Conservation (phyloP, 768 basidiomycete genomes). For the Myochromella boudieri region DNA sequence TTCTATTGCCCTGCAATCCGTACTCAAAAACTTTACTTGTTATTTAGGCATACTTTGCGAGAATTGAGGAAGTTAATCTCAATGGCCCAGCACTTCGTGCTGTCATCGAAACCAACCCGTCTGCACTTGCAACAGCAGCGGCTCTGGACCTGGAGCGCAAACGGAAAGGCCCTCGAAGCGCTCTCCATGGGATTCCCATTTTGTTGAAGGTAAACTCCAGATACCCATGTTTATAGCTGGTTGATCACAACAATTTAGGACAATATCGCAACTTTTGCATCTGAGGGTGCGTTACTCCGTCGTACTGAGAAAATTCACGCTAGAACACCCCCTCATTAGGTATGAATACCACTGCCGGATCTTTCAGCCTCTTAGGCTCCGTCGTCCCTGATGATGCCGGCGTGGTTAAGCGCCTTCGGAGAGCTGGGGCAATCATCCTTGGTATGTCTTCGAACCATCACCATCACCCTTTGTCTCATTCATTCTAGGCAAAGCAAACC, state of each 20-base stretch:
- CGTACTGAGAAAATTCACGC: not conserved
- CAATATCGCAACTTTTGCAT: conserved; percentile 46
- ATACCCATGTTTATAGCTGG: too few relatives aligned
- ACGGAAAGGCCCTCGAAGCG: conserved; percentile 39
- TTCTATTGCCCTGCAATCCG: too few relatives aligned
- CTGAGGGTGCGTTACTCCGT: conserved; percentile 32
- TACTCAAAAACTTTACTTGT: too few relatives aligned
- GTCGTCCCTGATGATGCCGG: conserved; percentile 46
- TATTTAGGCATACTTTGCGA: conserved; percentile 58
- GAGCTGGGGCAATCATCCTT: conserved; percentile 45
- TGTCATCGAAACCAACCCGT: conserved; percentile 56
- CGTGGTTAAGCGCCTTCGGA: conserved; percentile 41
- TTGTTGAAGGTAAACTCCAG: conserved; percentile 49
- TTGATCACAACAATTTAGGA: too few relatives aligned
- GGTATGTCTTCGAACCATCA: conserved; percentile 25
- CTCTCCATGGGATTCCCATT: conserved; percentile 54
- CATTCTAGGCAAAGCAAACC: conserved; percentile 50
- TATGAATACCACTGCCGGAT: conserved; percentile 47
- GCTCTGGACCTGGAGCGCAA: conserved; percentile 46
- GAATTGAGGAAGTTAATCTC: conserved; percentile 70
- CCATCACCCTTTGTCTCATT: not conserved
- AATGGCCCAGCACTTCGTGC: conserved; percentile 57
- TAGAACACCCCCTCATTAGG: too few relatives aligned
- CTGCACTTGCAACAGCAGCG: conserved; percentile 52
- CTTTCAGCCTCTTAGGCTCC: conserved; percentile 40